Conservation (phyloP, 2,329 filamentous ascomycete species). For the Coniochaeta pulveracea region DNA sequence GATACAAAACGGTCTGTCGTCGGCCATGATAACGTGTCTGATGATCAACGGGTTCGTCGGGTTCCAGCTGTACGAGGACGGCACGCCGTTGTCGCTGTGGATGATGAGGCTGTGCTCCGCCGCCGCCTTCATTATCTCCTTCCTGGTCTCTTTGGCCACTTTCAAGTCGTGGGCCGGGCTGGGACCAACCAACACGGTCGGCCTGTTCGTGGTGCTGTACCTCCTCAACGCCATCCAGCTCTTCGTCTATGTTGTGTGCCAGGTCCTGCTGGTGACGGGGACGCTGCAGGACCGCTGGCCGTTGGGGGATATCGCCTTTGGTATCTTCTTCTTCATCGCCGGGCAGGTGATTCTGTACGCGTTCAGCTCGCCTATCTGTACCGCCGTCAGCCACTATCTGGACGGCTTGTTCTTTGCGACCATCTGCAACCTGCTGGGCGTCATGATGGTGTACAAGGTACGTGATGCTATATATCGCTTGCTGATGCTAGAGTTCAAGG, state of each 20-base stretch:
- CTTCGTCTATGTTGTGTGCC: constrained; percentile 75
- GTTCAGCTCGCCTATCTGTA: constrained; percentile 77
- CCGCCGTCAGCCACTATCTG: constrained; percentile 77
- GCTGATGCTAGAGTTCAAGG: not conserved
- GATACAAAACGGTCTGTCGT: constrained; percentile 73
- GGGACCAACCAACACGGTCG: constrained; percentile 73
- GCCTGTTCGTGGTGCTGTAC: constrained; percentile 85
- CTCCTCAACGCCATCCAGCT: constrained; percentile 81
- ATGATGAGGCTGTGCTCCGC: constrained; percentile 69
- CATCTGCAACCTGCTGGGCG: constrained; percentile 81
- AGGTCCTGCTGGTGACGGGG: constrained; percentile 76
- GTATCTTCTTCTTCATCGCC: constrained; percentile 79
- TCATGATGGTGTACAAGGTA: constrained; percentile 99
- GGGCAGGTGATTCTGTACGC: constrained; percentile 91
- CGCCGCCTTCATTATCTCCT: constrained; percentile 75
- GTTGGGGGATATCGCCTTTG: constrained; percentile 81
- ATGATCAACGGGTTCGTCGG: constrained; percentile 97
- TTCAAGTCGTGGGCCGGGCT: constrained; percentile 89
- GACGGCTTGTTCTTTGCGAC: constrained; percentile 93
- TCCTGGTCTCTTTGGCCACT: constrained; percentile 78
- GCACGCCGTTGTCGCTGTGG: constrained; percentile 89
- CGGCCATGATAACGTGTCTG: constrained; percentile 77
- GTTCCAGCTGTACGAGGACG: constrained; percentile 96
- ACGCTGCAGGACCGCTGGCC: constrained; percentile 96
- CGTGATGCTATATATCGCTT: constrained; percentile 10